These are phyloP conservation scores for Claviceps cyperi DNA, from an alignment of 2,329 filamentous ascomycete species.

Conservation along the genomic window DNA sequence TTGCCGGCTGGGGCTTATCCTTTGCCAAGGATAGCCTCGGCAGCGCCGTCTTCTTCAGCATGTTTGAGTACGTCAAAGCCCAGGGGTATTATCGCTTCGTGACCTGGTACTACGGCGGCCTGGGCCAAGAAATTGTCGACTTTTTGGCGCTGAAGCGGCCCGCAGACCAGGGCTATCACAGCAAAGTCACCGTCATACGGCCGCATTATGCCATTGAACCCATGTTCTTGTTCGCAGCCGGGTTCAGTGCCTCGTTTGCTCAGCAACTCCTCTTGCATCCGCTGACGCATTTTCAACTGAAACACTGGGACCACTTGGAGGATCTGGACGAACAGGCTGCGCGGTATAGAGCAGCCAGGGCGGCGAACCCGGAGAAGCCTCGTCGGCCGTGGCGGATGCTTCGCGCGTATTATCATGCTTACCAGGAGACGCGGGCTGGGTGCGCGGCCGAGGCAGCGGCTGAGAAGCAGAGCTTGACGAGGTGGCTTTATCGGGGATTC, in stretches of 20 bases:
- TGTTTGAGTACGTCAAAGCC: conserved; percentile 63
- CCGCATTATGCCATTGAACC: conserved; percentile 68
- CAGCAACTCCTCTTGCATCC: conserved; percentile 61
- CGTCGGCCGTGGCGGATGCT: conserved; percentile 37
- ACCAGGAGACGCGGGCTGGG: conserved; percentile 50
- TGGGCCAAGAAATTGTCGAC: conserved; percentile 37
- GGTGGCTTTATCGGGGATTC: conserved; percentile 59
- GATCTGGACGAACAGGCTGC: conserved; percentile 50
- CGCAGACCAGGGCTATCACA: conserved; percentile 8
- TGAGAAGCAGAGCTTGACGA: conserved; percentile 40
- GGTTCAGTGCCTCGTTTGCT: conserved; percentile 50
- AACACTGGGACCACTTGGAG: conserved; percentile 60
- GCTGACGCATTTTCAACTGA: conserved; percentile 52
- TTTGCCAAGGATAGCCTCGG: conserved; percentile 57
- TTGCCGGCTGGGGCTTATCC: conserved; percentile 57
- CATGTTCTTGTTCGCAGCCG: conserved; percentile 53
- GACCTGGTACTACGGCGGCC: conserved; percentile 51
- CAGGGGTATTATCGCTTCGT: conserved; percentile 59
- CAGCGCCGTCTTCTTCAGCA: conserved; percentile 57
- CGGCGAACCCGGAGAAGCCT: conserved; percentile 18
- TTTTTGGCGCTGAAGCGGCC: conserved; percentile 33
- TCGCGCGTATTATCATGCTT: conserved; percentile 54
- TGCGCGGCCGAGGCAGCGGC: conserved; percentile 41
- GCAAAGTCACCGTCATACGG: conserved; percentile 36
- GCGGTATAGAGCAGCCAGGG: conserved; percentile 24